Percentiles rank a stretch among this genome's conserved stretches.
These are phyloP conservation scores for Chenopodium suecicum DNA, from an alignment of 148 eudicot genomes.

Conservation along the genomic window DNA sequence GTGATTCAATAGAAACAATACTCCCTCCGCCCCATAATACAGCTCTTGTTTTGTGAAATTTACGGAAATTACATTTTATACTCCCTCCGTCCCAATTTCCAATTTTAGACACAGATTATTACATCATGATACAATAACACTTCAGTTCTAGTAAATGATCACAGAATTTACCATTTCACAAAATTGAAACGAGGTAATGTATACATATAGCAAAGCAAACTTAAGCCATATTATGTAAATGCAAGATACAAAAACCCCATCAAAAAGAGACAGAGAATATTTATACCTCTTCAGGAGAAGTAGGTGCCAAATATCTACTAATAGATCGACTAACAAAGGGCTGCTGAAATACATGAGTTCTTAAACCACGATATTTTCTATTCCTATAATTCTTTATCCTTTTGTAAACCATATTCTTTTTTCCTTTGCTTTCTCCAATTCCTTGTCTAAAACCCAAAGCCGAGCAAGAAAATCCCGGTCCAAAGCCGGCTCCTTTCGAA, in stretches of 20 bases:
- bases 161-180: not conserved
- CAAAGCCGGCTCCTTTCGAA: constrained; percentile 38
- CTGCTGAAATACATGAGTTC: constrained; percentile 40
- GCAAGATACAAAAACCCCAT: not conserved
- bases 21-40: not conserved
- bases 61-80: too few relatives aligned
- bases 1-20: not conserved
- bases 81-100: not conserved
- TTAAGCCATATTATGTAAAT: too few relatives aligned
- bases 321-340: constrained; percentile 74
- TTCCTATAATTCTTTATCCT: not conserved
- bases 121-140: not conserved
- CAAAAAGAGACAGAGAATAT: not conserved
- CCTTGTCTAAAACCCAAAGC: constrained; percentile 64
- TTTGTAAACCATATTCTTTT: constrained; percentile 17
- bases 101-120: not conserved
- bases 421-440: constrained; percentile 39
- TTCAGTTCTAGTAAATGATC: not conserved
- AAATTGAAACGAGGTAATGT: not conserved
- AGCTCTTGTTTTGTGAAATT: too few relatives aligned
- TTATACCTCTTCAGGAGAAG: constrained; percentile 73
- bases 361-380: not conserved
- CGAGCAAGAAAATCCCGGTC: constrained; percentile 66
- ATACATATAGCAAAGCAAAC: not conserved
- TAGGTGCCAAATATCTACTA: constrained; percentile 53